Conservation (phyloP, 345 rosid genomes). For the Zanthoxylum bungeanum region DNA sequence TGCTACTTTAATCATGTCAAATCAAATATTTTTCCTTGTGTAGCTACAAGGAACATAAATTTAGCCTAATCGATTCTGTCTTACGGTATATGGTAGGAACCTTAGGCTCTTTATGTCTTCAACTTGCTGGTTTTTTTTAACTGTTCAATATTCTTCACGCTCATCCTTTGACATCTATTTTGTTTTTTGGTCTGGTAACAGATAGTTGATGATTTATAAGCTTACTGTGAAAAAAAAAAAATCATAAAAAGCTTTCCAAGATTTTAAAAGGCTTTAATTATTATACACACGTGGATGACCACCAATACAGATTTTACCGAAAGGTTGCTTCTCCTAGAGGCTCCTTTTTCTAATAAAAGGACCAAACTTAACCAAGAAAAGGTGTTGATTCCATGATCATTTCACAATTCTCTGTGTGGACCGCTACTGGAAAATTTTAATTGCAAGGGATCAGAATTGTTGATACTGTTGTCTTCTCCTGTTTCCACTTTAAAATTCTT, state of each 20-base stretch:
- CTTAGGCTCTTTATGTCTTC: constrained; percentile 28
- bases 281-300: constrained; percentile 16
- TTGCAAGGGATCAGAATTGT: constrained; percentile 14
- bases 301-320: constrained; percentile 33
- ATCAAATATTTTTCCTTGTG: not conserved
- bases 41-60: constrained; percentile 22
- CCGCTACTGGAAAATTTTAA: constrained; percentile 20
- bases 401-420: constrained; percentile 13
- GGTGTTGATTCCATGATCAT: not conserved
- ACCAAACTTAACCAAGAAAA: constrained; percentile 7
- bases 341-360: constrained; percentile 14
- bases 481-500: constrained; percentile 5
- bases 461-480: not conserved
- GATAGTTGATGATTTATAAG: not conserved
- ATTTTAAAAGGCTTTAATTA: constrained; percentile 6
- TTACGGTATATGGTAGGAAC: constrained; percentile 21
- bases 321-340: constrained; percentile 28
- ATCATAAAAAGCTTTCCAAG: not conserved
- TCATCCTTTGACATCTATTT: constrained; percentile 25
- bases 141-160: constrained; percentile 15
- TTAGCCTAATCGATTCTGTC: constrained; percentile 30
- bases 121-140: constrained; percentile 16
- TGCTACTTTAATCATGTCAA: constrained; percentile 17
- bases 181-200: constrained; percentile 19
- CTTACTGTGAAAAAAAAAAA: not conserved